Evolutionary conservation across 108 stramenopile genomes (phyloP).

Genomic region (Cyclotella sp.): DNA sequence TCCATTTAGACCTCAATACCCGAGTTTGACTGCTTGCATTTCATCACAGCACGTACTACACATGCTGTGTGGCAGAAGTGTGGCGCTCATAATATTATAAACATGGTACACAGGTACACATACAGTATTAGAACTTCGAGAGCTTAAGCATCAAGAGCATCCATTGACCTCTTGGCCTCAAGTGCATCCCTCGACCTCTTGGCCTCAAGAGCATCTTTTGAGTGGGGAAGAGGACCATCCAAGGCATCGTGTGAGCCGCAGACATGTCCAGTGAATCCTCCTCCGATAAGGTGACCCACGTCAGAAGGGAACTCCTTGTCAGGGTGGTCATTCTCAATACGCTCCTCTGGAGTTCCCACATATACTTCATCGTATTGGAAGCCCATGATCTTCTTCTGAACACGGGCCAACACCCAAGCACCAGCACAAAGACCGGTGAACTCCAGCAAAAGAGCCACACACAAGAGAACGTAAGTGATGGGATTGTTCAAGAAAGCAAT

Average conservation of each 20-base stretch:
- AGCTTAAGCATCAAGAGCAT: too few relatives aligned
- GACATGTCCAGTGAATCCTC: conserved; percentile 38
- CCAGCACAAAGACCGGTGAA: conserved; percentile 66
- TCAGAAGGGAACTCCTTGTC: conserved; percentile 31
- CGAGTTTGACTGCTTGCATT: too few relatives aligned
- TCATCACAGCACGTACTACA: too few relatives aligned
- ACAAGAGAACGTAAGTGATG: conserved; percentile 61
- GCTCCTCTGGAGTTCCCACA: conserved; percentile 74
- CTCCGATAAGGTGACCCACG: conserved; percentile 33
- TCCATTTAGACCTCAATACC: too few relatives aligned
- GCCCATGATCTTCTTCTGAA: conserved; percentile 51
- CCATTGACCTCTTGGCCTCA: not conserved
- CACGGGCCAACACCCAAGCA: conserved; percentile 68
- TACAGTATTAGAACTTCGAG: too few relatives aligned
- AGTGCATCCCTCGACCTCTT: conserved; percentile 18
- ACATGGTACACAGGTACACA: too few relatives aligned
- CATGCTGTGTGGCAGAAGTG: too few relatives aligned
- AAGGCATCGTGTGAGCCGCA: conserved; percentile 43
- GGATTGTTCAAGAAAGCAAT: conserved; percentile 74
- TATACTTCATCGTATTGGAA: conserved; percentile 77
- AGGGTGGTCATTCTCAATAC: conserved; percentile 51
- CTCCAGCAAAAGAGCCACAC: conserved; percentile 61
- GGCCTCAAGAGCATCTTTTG: not conserved
- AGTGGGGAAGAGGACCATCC: conserved; percentile 35
- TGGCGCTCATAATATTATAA: too few relatives aligned